A percentile compares a stretch with the other conserved stretches of the same genome.
phyloP scores from a whole-genome alignment of 176 grass and related monocot species.

The Canna indica region DNA sequence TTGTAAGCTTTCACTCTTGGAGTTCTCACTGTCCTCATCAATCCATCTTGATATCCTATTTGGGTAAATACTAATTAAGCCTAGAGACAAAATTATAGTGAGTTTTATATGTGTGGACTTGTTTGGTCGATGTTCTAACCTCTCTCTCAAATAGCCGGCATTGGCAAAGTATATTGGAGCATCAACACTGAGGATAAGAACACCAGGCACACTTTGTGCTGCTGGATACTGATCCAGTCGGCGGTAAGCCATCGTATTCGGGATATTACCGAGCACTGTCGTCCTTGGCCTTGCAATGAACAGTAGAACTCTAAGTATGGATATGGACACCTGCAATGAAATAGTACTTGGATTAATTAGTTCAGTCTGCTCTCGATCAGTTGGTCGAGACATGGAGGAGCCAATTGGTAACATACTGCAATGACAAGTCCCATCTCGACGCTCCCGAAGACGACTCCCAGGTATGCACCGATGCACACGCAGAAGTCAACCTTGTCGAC shows the following conservation, averaged over 20 bases:
- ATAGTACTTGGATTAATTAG: too few species aligned
- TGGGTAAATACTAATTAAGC: too few species aligned
- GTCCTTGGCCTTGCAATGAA: conserved; percentile 1
- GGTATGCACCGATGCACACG: conserved; percentile 72
- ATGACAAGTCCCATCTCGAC: conserved; percentile 70
- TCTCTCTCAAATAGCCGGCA: conserved; percentile 15
- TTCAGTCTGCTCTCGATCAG: background rate
- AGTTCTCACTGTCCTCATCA: background rate
- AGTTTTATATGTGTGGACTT: too few species aligned
- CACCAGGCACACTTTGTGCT: background rate
- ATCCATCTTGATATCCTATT: conserved; percentile 13
- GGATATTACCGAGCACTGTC: background rate
- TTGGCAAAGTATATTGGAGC: conserved; percentile 5
- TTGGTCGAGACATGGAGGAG: background rate
- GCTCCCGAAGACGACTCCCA: conserved; percentile 88
- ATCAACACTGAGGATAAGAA: conserved; percentile 4
- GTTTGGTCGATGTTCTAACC: background rate
- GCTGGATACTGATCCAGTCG: conserved; percentile 4
- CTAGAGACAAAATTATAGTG: too few species aligned
- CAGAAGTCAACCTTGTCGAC: conserved; percentile 98
- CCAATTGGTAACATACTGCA: conserved; percentile 23
- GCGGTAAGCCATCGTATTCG: background rate
- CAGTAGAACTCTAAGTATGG: background rate
- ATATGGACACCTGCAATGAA: background rate
- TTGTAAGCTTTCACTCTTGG: conserved; percentile 6